phyloP scores from a whole-genome alignment of 2,329 filamentous ascomycete species.

The Paramyrothecium sp. region DNA sequence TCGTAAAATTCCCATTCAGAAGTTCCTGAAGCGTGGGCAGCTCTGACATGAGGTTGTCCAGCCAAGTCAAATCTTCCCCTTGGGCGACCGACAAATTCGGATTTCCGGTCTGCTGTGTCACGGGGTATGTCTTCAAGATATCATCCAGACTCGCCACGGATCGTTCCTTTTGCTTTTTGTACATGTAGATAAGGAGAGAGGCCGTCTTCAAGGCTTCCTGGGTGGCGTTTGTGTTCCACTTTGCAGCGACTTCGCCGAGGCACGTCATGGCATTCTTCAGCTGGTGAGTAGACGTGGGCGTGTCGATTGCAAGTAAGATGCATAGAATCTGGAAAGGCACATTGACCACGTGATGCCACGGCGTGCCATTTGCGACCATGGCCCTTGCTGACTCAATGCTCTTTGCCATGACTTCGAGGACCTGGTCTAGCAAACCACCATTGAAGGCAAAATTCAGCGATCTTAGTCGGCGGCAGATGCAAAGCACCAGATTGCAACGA shows the following conservation, averaged over 20 bases:
- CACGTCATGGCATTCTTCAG: conserved; percentile 50
- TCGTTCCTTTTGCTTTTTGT: conserved; percentile 46
- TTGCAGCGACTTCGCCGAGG: conserved; percentile 36
- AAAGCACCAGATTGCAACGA: conserved; percentile 55
- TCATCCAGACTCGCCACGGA: not conserved
- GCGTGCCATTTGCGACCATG: conserved; percentile 41
- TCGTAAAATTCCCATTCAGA: no score
- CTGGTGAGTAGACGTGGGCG: conserved; percentile 42
- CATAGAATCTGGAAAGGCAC: conserved; percentile 60
- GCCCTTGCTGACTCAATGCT: conserved; percentile 45
- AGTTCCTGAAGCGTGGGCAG: not conserved
- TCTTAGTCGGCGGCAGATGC: conserved; percentile 52
- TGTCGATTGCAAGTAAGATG: conserved; percentile 54
- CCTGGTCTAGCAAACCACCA: conserved; percentile 38
- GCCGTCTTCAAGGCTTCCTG: conserved; percentile 55
- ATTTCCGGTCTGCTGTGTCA: not conserved
- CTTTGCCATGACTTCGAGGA: conserved; percentile 42
- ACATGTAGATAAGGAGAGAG: conserved; percentile 49
- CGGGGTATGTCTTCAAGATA: not conserved
- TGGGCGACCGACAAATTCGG: not conserved
- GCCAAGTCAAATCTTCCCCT: not conserved
- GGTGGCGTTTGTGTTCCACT: conserved; percentile 45
- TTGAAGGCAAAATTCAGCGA: conserved; percentile 46
- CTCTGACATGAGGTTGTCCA: not conserved
- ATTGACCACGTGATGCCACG: conserved; percentile 61